A percentile compares a stretch with the other conserved stretches of the same genome.
These are phyloP conservation scores for Apium graveolens DNA, from an alignment of 129 eudicot genomes.

Conservation along the genomic window DNA sequence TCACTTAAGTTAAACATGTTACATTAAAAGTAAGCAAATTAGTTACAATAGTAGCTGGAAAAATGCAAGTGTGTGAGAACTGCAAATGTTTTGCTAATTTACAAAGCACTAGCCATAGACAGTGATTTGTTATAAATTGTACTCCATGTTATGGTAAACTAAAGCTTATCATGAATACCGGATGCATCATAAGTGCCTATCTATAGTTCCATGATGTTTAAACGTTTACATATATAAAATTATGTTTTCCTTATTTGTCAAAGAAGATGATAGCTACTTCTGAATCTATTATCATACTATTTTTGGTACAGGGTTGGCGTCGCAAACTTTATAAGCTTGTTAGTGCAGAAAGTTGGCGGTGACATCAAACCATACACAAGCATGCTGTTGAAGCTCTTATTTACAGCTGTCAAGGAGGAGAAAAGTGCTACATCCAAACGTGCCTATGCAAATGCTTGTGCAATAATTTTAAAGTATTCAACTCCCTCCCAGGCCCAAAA, in stretches of 20 bases:
- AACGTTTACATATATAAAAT: neutral
- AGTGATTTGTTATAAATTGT: neutral
- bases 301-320: constrained; percentile 71
- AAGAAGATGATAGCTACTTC: neutral
- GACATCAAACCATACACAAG: constrained; percentile 70
- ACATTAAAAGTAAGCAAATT: neutral
- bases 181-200: neutral
- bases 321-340: constrained; percentile 73
- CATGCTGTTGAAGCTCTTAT: constrained; percentile 63
- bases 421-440: constrained; percentile 75
- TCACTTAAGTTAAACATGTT: neutral
- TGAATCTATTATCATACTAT: constrained; percentile 7
- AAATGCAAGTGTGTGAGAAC: neutral
- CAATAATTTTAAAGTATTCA: constrained; percentile 63
- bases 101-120: neutral
- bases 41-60: neutral
- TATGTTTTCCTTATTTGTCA: constrained; percentile 6
- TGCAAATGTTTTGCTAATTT: neutral
- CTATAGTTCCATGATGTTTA: neutral
- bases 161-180: neutral
- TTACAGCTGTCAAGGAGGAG: constrained; percentile 84
- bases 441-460: constrained; percentile 97
- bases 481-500: constrained; percentile 74
- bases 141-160: neutral
- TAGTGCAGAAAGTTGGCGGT: constrained; percentile 75